Percentiles rank a stretch among this genome's conserved stretches.
phyloP scores from a whole-genome alignment of 495 filamentous ascomycete genomes.

The Xylaria nigripes region DNA sequence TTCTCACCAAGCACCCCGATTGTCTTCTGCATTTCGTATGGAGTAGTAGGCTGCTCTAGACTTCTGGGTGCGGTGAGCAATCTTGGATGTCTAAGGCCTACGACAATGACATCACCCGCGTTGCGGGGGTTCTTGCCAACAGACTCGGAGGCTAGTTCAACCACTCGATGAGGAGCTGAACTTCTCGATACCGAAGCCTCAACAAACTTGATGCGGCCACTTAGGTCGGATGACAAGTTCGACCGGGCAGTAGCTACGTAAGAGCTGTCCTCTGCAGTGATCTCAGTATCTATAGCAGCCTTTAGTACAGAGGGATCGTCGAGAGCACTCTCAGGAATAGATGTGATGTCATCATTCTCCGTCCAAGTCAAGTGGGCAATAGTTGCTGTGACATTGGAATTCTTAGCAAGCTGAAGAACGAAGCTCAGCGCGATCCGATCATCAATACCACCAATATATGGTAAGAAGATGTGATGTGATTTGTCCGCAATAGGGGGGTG shows the following conservation, averaged over 20 bases:
- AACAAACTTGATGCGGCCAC: constrained; percentile 54
- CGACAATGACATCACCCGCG: constrained; percentile 68
- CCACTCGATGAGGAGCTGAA: constrained; percentile 16
- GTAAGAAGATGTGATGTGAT: constrained; percentile 79
- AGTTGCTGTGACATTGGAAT: constrained; percentile 66
- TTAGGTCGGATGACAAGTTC: constrained; percentile 50
- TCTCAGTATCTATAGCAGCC: constrained; percentile 25
- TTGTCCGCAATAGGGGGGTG: constrained; percentile 49
- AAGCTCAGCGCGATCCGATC: constrained; percentile 75
- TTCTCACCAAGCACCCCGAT: constrained; percentile 62
- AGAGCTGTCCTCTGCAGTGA: constrained; percentile 43
- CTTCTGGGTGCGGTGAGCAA: constrained; percentile 22
- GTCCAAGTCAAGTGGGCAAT: constrained; percentile 47
- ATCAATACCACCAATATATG: constrained; percentile 79
- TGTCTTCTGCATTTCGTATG: constrained; percentile 47
- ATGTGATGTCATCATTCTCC: constrained; percentile 23
- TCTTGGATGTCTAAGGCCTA: constrained; percentile 50
- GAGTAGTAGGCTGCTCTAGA: constrained; percentile 26
- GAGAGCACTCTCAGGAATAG: constrained; percentile 22
- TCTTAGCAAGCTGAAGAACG: constrained; percentile 71
- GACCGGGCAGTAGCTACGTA: constrained; percentile 58
- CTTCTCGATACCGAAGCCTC: constrained; percentile 25
- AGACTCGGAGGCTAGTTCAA: constrained; percentile 47
- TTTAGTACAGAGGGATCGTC: constrained; percentile 18
- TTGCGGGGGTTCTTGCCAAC: constrained; percentile 56